These are phyloP conservation scores for Xylaria sp. DNA, from an alignment of 2,329 filamentous ascomycete species.

Conservation along the genomic window DNA sequence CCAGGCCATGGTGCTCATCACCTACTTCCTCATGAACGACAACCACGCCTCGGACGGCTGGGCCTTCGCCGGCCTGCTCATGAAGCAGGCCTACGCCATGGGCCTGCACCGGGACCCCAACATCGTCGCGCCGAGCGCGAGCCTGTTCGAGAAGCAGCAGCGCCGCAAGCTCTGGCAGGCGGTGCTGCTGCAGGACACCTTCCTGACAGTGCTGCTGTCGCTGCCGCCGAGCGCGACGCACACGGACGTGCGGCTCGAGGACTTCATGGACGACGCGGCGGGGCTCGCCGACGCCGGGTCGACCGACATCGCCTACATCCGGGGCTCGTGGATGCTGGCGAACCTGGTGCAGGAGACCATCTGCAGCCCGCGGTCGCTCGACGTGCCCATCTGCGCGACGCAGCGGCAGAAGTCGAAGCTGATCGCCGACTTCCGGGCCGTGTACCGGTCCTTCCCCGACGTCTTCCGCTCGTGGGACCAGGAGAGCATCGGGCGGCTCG, in stretches of 20 bases:
- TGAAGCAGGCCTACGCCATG: slow-evolving; percentile 81
- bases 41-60: slow-evolving; percentile 83
- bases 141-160: slow-evolving; percentile 74
- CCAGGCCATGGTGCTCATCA: slow-evolving; percentile 80
- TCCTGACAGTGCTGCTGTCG: slow-evolving; percentile 76
- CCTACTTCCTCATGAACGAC: slow-evolving; percentile 84
- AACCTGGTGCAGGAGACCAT: slow-evolving; percentile 78
- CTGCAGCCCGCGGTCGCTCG: slow-evolving; percentile 73
- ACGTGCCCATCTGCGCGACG: slow-evolving; percentile 71
- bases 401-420: slow-evolving; percentile 70
- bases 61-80: slow-evolving; percentile 77
- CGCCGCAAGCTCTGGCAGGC: slow-evolving; percentile 82
- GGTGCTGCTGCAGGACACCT: slow-evolving; percentile 79
- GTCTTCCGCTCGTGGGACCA: slow-evolving; percentile 70
- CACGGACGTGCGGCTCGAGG: slow-evolving; percentile 77
- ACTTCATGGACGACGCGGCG: slow-evolving; percentile 65
- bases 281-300: slow-evolving; percentile 62
- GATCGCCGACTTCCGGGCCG: slow-evolving; percentile 68
- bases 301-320: slow-evolving; percentile 70
- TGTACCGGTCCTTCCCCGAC: slow-evolving; percentile 74
- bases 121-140: slow-evolving; percentile 68
- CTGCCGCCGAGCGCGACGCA: slow-evolving; percentile 78
- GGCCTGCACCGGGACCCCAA: slow-evolving; percentile 79
- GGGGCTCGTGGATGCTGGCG: slow-evolving; percentile 77
- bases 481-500: slow-evolving; percentile 59